phyloP scores from a whole-genome alignment of 352 stramenopile species.

The Globisporangium polare region DNA sequence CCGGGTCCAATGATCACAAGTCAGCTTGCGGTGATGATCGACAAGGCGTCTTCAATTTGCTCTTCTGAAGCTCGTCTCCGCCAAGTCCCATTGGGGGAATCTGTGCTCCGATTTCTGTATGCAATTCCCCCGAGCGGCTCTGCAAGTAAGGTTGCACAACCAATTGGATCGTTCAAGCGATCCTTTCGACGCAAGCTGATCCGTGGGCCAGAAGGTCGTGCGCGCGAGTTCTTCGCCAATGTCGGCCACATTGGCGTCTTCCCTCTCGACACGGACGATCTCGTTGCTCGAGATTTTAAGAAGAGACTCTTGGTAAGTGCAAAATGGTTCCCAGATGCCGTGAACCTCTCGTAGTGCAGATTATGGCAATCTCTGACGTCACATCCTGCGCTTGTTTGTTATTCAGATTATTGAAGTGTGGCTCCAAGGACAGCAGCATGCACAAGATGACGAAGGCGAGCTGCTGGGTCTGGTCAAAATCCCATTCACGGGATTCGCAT shows the following conservation, averaged over 20 bases:
- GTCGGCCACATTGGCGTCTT: slow-evolving; percentile 27
- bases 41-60: neutral
- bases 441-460: slow-evolving; percentile 9
- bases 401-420: slow-evolving; percentile 46
- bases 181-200: slow-evolving; percentile 25
- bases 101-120: slow-evolving; percentile 14
- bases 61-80: neutral
- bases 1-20: neutral
- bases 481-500: slow-evolving; percentile 17
- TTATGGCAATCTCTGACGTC: slow-evolving; percentile 1
- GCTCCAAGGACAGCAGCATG: slow-evolving; percentile 15
- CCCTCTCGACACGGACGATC: slow-evolving; percentile 17
- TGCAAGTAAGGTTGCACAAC: neutral
- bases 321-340: neutral
- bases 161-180: slow-evolving; percentile 19
- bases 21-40: slow-evolving; percentile 19
- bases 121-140: slow-evolving; percentile 2
- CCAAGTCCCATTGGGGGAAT: neutral
- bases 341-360: neutral
- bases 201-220: neutral
- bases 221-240: neutral
- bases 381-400: neutral
- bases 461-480: slow-evolving; percentile 39
- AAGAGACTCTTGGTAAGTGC: slow-evolving; percentile 28
- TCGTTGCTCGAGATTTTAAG: slow-evolving; percentile 21